phyloP scores from a whole-genome alignment of 345 rosid species.

The Brassica nigra region DNA sequence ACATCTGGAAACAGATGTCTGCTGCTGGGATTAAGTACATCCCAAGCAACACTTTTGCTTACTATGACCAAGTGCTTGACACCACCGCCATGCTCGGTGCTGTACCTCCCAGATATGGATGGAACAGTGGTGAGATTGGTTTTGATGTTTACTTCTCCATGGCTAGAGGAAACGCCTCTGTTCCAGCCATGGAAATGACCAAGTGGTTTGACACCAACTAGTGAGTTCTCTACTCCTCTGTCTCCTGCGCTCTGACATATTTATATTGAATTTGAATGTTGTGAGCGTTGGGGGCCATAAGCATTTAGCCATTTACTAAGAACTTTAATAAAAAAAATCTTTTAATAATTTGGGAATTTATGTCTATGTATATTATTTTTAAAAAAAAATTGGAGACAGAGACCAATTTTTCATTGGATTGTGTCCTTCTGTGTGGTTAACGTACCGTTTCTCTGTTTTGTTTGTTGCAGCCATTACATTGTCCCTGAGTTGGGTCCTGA shows the following conservation, averaged over 20 bases:
- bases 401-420: too few species aligned
- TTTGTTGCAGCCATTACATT: constrained; percentile 76
- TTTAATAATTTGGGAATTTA: too few species aligned
- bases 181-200: constrained; percentile 99
- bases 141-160: constrained; percentile 83
- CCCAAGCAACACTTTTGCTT: constrained; percentile 95
- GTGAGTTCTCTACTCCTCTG: constrained; percentile 56
- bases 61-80: constrained; percentile 90
- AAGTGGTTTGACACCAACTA: constrained; percentile 99
- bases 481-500: constrained; percentile 98
- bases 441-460: not conserved
- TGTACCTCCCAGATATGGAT: constrained; percentile 85
- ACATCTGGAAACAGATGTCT: constrained; percentile 96
- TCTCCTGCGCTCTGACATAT: not conserved
- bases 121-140: constrained; percentile 86
- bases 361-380: too few species aligned
- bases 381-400: too few species aligned
- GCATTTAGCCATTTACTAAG: too few species aligned
- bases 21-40: constrained; percentile 82
- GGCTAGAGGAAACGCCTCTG: constrained; percentile 98
- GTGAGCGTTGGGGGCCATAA: too few species aligned
- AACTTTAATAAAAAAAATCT: too few species aligned
- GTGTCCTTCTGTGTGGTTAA: not conserved
- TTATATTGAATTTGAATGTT: too few species aligned
- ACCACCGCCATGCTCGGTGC: constrained; percentile 96